phyloP scores from a whole-genome alignment of 805 yeast genomes.

The Sugiyamaella lignohabitans region DNA sequence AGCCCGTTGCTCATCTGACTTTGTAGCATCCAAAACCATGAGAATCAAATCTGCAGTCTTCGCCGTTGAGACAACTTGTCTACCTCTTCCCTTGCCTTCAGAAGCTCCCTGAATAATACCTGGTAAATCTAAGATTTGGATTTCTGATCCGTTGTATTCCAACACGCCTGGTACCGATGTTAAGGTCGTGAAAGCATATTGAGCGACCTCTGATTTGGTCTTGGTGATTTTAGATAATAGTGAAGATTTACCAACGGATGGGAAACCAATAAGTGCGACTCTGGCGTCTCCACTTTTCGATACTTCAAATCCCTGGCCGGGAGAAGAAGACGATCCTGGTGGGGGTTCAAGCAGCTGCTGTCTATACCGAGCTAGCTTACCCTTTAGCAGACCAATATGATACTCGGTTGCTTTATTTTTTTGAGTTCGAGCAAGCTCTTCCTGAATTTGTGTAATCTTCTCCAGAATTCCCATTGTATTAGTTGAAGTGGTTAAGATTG shows the following conservation, averaged over 20 bases:
- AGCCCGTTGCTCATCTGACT: constrained; percentile 80
- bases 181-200: constrained; percentile 89
- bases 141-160: constrained; percentile 93
- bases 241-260: constrained; percentile 96
- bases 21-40: constrained; percentile 95
- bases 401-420: constrained; percentile 98
- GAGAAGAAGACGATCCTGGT: constrained; percentile 58
- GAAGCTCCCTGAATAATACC: constrained; percentile 96
- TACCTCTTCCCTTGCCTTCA: constrained; percentile 95
- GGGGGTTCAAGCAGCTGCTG: constrained; percentile 89
- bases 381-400: constrained; percentile 89
- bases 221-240: constrained; percentile 82
- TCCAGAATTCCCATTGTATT: constrained; percentile 38
- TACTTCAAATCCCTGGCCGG: constrained; percentile 90
- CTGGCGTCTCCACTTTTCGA: constrained; percentile 95
- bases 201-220: constrained; percentile 92
- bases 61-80: constrained; percentile 95
- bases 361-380: constrained; percentile 87
- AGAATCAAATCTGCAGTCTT: constrained; percentile 87
- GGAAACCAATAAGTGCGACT: constrained; percentile 91
- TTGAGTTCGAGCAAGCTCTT: constrained; percentile 90
- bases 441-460: constrained; percentile 82
- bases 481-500: not conserved
- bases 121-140: constrained; percentile 94
- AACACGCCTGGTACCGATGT: constrained; percentile 96